Conservation (phyloP, 441 rosid species). For the Aleurites moluccanus region DNA sequence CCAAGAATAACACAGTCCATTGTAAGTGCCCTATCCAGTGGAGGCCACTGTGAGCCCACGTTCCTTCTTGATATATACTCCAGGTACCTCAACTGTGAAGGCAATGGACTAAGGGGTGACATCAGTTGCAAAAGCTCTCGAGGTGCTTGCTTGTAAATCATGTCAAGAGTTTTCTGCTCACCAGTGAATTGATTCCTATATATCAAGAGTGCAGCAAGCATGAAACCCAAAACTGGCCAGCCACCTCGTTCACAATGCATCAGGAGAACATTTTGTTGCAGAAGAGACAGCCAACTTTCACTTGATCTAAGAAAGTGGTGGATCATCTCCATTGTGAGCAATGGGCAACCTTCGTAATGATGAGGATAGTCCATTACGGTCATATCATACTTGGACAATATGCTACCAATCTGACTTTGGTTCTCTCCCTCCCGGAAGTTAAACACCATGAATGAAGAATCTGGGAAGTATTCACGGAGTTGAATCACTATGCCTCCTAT, state of each 20-base stretch:
- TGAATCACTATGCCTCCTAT: constrained; percentile 60
- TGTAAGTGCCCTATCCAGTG: constrained; percentile 72
- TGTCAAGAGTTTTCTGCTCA: constrained; percentile 86
- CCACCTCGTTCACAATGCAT: constrained; percentile 93
- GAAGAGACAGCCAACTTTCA: constrained; percentile 94
- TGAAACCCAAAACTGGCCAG: constrained; percentile 85
- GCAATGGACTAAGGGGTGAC: constrained; percentile 80
- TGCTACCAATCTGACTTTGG: constrained; percentile 54
- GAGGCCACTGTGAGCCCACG: constrained; percentile 80
- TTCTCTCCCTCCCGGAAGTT: constrained; percentile 77
- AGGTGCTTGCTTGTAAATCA: constrained; percentile 93
- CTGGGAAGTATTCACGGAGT: constrained; percentile 72
- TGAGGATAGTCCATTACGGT: constrained; percentile 97
- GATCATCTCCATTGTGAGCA: constrained; percentile 77
- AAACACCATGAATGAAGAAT: constrained; percentile 78
- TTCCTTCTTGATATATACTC: constrained; percentile 88
- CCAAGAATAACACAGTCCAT: constrained; percentile 74
- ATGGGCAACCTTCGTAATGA: constrained; percentile 89
- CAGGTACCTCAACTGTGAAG: constrained; percentile 86
- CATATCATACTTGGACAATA: constrained; percentile 70
- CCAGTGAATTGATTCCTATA: constrained; percentile 84
- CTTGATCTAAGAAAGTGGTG: constrained; percentile 91
- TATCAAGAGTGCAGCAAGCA: constrained; percentile 79
- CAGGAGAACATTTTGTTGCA: constrained; percentile 67
- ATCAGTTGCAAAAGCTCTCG: constrained; percentile 77